Conservation (phyloP, 257 asterid genomes). For the Solanum clarkiae region DNA sequence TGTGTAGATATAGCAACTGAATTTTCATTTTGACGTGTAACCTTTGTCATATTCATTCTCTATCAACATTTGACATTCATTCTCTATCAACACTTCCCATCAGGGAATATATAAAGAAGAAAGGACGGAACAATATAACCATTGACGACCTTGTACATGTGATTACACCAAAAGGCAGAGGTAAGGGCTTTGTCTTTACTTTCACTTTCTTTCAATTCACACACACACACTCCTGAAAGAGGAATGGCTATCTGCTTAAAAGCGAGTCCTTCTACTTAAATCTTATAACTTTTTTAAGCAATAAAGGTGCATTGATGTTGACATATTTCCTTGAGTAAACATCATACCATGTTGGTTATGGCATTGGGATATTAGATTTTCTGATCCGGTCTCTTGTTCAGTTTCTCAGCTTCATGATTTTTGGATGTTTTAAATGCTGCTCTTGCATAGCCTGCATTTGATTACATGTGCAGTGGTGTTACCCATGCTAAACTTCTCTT, state of each 20-base stretch:
- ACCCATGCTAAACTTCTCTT: background rate
- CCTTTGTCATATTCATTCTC: background rate
- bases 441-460: background rate
- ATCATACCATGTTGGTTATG: background rate
- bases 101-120: slow-evolving; percentile 59
- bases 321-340: background rate
- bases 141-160: slow-evolving; percentile 59
- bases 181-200: slow-evolving; percentile 12
- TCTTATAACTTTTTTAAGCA: background rate
- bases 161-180: slow-evolving; percentile 75
- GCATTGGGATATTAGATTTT: background rate
- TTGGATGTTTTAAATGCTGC: background rate
- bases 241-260: background rate
- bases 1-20: background rate
- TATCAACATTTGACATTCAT: background rate
- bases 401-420: background rate
- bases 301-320: background rate
- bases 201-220: background rate
- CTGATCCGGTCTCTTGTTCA: background rate
- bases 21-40: background rate
- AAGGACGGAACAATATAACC: slow-evolving; percentile 63
- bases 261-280: background rate
- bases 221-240: background rate
- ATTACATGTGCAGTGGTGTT: background rate
- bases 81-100: slow-evolving; percentile 9